Evolutionary conservation across 176 grass and related monocot species (phyloP).

Genomic region (Carex myosuroides): DNA sequence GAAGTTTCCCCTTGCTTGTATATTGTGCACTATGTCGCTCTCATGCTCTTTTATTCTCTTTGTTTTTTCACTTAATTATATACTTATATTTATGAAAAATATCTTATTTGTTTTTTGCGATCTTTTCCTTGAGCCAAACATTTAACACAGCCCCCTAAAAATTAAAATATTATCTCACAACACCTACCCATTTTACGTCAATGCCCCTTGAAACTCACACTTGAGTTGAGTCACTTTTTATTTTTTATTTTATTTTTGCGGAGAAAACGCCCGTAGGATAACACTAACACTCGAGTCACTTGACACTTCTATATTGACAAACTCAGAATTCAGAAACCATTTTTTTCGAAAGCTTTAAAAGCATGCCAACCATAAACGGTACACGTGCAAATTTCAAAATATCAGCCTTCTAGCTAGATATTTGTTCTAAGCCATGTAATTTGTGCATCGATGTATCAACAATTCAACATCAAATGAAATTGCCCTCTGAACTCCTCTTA

Average conservation of each 20-base stretch:
- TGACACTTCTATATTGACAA: neutral
- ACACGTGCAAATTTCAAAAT: neutral
- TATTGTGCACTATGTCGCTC: neutral
- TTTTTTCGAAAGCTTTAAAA: neutral
- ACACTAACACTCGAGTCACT: no score
- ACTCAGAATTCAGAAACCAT: neutral
- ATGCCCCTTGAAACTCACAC: neutral
- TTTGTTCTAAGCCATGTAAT: neutral
- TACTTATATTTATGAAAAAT: neutral
- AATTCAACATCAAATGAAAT: slow-evolving; percentile 33
- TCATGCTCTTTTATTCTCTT: neutral
- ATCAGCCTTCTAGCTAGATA: neutral
- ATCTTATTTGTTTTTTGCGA: neutral
- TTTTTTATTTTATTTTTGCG: no score
- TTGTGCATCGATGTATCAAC: neutral
- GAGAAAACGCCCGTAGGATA: no score
- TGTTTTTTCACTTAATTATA: neutral
- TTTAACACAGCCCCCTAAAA: neutral
- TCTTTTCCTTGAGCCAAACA: neutral
- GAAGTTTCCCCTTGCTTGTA: neutral
- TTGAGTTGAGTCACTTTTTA: no score
- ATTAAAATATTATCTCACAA: neutral
- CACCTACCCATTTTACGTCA: neutral
- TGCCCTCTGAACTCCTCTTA: slow-evolving; percentile 22
- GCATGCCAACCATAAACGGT: neutral